Evolutionary conservation across 176 grass and related monocot genomes (phyloP), one percentile per base, ranked within the genome.

Genomic region (Elymus sibiricus): DNA sequence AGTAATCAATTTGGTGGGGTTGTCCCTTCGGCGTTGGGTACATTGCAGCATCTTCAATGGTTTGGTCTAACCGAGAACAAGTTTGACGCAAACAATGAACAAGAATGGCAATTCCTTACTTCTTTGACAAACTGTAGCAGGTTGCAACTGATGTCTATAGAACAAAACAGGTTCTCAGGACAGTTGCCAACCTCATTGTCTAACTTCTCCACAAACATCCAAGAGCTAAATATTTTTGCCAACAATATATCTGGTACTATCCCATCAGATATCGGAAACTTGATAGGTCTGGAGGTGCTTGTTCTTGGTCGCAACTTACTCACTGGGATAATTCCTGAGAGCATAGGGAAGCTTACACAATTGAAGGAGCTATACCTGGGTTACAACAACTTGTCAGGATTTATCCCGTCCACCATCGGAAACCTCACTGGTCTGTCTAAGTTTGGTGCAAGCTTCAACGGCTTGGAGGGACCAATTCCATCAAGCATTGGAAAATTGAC

Each of bases 271-370:
- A 75, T 84, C 0, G 56, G 70, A 63, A 75, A 84, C 14, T 43
- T 64, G 6, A 60, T 29, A 64, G 22, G 26, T 34, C 82, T 84
- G 9, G 19, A 15, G 53, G n/a, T 3, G 5, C 56, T 84, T 32
- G 11, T 31, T n/a, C 17, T 83, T 31, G 11, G 0, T 1, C 1
- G 0, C 5, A 83, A 83, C 55, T n/a, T 83, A 5, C 55, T 83
- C 69, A 64, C 11, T 17, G 82, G 82, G 55, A 12, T 9, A 1
- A 75, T 75, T 64, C 82, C 82, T 11, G 70, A 75, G 59, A 74
- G 56, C 70, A 75, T 84, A 64, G 70, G 38, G 11, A 60, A 84
- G 70, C 70, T 84, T 64, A 75, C 25, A 75, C 82, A 47, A 17
- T 34, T 75, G 82, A 46, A 31, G 11, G 0, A 24, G 26, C 2